Base-by-base conservation (phyloP, 441 rosid species). In the Flueggea neowawraea region DNA sequence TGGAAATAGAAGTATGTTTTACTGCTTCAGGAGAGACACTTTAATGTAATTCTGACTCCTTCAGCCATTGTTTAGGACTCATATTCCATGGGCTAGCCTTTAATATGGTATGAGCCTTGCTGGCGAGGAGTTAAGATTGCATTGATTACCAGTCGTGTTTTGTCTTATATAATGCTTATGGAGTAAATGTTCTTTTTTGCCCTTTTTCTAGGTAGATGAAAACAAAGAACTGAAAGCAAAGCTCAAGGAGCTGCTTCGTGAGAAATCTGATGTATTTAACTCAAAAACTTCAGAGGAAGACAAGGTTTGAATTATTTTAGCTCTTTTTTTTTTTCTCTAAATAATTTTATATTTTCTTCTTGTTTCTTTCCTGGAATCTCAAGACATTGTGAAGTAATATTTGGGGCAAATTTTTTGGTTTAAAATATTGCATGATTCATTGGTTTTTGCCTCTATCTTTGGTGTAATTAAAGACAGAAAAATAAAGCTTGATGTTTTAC, bases 1-100 rank as follows among this genome's bases (percentile, higher is more conserved):
- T 85, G 77, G 92, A 85, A 80, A 74, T 59, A 74, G 97, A 95
- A 68, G 99, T 91, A 91, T 72, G 91, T 86, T 77, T 76, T 76
- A 76, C 82, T 68, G 73, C 79, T 84, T 78, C 69, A 52, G 72
- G 66, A 76, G 77, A 73, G 75, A 77, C 85, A 71, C 71, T 78
- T 77, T 75, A 73, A 75, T 78, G 72, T 79, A 70, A 75, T 78
- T 80, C 83, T 77, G 78, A 69, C 74, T 80, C 75, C 74, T 73
- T 53, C 74, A 58, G 79, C 74, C 77, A 73, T 73, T 73, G 61
- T 64, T 71, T 67, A 72, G 73, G 83, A 72, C 78, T 75, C 70
- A 75, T 66, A 76, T 75, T 65, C 75, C 69, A 67, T 77, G 67
- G 72, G 73, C 76, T 67, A 71, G 73, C 75, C 70, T 82, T 55